Conservation (phyloP, 148 eudicot species). For the Pouteria glomerata region DNA sequence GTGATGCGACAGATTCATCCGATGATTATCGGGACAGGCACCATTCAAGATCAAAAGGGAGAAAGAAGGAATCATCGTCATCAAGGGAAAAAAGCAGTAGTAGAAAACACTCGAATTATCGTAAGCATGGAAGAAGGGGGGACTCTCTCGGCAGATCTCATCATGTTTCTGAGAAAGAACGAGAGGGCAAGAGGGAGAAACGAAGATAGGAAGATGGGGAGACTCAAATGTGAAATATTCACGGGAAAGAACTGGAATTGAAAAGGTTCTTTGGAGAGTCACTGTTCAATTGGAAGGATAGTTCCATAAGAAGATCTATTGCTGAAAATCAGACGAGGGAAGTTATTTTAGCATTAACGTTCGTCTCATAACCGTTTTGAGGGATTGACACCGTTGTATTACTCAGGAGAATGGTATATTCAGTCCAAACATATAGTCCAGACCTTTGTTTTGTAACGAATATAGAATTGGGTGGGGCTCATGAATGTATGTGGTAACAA, state of each 20-base stretch:
- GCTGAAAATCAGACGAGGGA: no score
- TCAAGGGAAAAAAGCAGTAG: slow-evolving; percentile 56
- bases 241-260: background rate
- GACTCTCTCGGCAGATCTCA: slow-evolving; percentile 32
- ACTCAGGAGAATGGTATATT: no score
- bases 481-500: no score
- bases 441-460: no score
- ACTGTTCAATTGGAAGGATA: background rate
- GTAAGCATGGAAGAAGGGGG: slow-evolving; percentile 31
- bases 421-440: no score
- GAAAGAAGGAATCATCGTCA: slow-evolving; percentile 48
- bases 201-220: slow-evolving; percentile 19
- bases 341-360: no score
- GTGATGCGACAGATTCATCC: slow-evolving; percentile 39
- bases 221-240: background rate
- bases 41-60: slow-evolving; percentile 48
- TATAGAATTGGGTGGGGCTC: no score
- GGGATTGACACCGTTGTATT: no score
- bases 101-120: slow-evolving; percentile 65
- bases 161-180: slow-evolving; percentile 22
- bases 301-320: no score
- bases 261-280: background rate
- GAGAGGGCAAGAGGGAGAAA: slow-evolving; percentile 35
- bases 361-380: no score
- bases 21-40: slow-evolving; percentile 37